Evolutionary conservation across 345 rosid genomes (phyloP).

Genomic region (Arabidopsis arenosa): DNA sequence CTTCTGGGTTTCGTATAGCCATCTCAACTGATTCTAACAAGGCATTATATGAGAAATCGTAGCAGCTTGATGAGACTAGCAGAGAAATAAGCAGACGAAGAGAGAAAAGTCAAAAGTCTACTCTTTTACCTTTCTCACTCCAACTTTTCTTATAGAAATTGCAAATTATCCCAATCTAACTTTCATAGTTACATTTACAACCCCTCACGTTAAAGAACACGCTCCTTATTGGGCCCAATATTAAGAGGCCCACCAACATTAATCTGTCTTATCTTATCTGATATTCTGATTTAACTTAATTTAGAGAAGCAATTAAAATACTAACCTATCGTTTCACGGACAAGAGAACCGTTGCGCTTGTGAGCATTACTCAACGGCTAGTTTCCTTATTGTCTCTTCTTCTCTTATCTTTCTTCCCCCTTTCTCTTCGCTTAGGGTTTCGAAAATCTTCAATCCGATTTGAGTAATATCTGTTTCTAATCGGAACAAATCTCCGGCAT

Average conservation of each 20-base stretch:
- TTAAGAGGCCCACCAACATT: conserved; percentile 18
- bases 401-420: conserved; percentile 16
- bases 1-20: conserved; percentile 42
- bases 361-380: conserved; percentile 42
- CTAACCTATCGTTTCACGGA: conserved; percentile 21
- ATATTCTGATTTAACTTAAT: conserved; percentile 15
- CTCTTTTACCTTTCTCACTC: background rate
- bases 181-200: background rate
- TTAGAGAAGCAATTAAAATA: background rate
- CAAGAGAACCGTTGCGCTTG: conserved; percentile 37
- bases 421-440: conserved; percentile 24
- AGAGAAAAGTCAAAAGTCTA: conserved; percentile 29
- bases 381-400: conserved; percentile 13
- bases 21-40: conserved; percentile 32
- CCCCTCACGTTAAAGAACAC: background rate
- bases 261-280: background rate
- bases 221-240: conserved; percentile 24
- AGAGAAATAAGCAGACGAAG: background rate
- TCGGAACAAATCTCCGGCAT: background rate
- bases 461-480: background rate
- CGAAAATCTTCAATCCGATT: conserved; percentile 13
- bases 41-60: background rate
- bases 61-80: conserved; percentile 1
- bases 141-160: conserved; percentile 3
- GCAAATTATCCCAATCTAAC: background rate